phyloP scores from a whole-genome alignment of 164 flowering plant genomes.

The Houttuynia cordata region DNA sequence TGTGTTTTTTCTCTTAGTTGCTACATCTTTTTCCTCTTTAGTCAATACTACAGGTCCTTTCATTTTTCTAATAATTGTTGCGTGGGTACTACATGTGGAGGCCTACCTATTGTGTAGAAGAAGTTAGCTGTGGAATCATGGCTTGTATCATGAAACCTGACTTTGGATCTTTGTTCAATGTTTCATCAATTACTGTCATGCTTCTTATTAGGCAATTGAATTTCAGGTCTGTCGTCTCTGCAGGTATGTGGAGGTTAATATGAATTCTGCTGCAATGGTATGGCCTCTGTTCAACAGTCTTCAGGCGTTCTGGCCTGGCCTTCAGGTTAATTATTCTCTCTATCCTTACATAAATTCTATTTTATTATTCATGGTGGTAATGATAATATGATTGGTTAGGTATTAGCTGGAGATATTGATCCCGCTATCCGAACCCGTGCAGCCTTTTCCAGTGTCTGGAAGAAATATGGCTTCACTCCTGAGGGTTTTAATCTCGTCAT shows the following conservation, averaged over 20 bases:
- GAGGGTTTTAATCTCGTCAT: slow-evolving; percentile 98
- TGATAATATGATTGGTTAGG: slow-evolving; percentile 33
- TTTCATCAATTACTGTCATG: not conserved
- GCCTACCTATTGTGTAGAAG: no score
- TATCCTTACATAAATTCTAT: not conserved
- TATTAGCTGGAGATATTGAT: slow-evolving; percentile 89
- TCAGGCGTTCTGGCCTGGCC: slow-evolving; percentile 99
- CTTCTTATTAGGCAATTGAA: not conserved
- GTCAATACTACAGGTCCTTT: no score
- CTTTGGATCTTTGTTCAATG: not conserved
- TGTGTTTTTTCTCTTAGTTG: no score
- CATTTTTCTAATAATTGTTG: no score
- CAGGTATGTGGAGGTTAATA: slow-evolving; percentile 98
- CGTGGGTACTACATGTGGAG: no score
- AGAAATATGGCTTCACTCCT: slow-evolving; percentile 93
- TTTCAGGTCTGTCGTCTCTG: slow-evolving; percentile 4
- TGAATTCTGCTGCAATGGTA: slow-evolving; percentile 94
- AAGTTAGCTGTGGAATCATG: not conserved
- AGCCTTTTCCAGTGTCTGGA: slow-evolving; percentile 97
- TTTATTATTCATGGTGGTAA: not conserved
- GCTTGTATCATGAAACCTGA: not conserved
- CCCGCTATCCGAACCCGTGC: slow-evolving; percentile 91
- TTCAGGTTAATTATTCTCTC: slow-evolving; percentile 45
- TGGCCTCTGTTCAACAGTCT: slow-evolving; percentile 98
- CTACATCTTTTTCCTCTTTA: no score